Conservation (phyloP, 768 basidiomycete species). For the Russula abietina region DNA sequence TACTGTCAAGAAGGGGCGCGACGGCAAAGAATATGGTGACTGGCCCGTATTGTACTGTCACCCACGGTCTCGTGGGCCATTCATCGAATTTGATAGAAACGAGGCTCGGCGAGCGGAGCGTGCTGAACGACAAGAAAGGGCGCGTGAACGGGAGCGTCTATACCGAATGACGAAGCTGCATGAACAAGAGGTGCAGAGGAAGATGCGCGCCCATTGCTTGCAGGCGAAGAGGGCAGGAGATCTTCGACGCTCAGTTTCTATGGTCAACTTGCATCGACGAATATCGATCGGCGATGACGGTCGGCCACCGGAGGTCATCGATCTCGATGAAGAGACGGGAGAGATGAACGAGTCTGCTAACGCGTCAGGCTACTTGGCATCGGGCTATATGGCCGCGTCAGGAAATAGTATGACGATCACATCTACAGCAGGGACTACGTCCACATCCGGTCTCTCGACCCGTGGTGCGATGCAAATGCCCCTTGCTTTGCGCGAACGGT, state of each 20-base stretch:
- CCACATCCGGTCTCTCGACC: constrained; percentile 44
- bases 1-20: constrained; percentile 45
- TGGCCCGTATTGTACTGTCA: constrained; percentile 87
- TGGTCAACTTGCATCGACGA: constrained; percentile 67
- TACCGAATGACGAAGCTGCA: constrained; percentile 27
- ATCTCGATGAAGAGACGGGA: constrained; percentile 37
- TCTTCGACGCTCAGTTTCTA: constrained; percentile 66
- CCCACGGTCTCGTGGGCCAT: constrained; percentile 65
- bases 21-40: constrained; percentile 47
- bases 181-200: constrained; percentile 30
- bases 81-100: constrained; percentile 66
- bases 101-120: constrained; percentile 49
- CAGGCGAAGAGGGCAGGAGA: constrained; percentile 44
- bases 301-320: constrained; percentile 37
- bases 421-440: constrained; percentile 84
- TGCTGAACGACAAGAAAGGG: constrained; percentile 36
- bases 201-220: constrained; percentile 19
- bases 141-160: constrained; percentile 39
- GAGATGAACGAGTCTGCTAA: constrained; percentile 46
- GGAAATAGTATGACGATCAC: constrained; percentile 93
- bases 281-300: constrained; percentile 36
- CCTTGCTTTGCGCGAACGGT: constrained; percentile 45
- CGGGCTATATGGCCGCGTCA: constrained; percentile 81
- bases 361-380: constrained; percentile 66
- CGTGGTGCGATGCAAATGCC: constrained; percentile 45